Percentiles rank a stretch among this genome's conserved stretches.
These are phyloP conservation scores for Skeletonema grethae DNA, from an alignment of 108 stramenopile species.

Conservation along the genomic window DNA sequence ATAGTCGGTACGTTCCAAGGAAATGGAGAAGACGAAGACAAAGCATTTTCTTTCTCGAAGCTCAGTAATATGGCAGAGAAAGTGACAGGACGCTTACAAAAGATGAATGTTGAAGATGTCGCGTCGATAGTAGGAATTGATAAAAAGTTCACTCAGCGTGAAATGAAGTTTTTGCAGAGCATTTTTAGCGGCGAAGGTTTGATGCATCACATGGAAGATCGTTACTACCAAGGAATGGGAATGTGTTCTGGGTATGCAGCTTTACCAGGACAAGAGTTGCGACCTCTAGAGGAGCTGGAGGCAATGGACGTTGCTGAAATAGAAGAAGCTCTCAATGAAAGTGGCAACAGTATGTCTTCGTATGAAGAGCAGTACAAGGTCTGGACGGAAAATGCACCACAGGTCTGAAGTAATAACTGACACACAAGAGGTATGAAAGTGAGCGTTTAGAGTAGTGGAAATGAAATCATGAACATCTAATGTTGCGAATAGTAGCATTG, in stretches of 20 bases:
- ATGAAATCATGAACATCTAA: no score
- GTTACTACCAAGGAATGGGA: constrained; percentile 80
- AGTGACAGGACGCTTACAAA: constrained; percentile 54
- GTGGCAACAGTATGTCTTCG: not conserved
- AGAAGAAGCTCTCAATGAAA: constrained; percentile 14
- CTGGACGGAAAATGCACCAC: not conserved
- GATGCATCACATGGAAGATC: constrained; percentile 82
- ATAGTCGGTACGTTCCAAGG: constrained; percentile 44
- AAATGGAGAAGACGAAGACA: constrained; percentile 14
- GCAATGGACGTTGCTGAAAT: constrained; percentile 11
- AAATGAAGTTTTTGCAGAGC: constrained; percentile 67
- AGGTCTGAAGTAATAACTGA: not conserved
- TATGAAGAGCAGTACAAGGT: constrained; percentile 1
- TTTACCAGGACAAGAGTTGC: constrained; percentile 64
- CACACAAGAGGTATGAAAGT: no score
- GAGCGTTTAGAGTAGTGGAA: no score
- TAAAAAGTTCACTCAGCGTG: constrained; percentile 65
- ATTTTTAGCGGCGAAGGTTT: constrained; percentile 72
- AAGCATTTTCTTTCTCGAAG: constrained; percentile 16
- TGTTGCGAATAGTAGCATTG: no score
- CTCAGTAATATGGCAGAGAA: constrained; percentile 36
- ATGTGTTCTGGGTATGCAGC: constrained; percentile 70
- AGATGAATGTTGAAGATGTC: constrained; percentile 59
- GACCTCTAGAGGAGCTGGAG: constrained; percentile 31
- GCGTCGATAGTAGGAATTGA: constrained; percentile 75